These are phyloP conservation scores for Diaporthe sp. DNA, from an alignment of 2,329 filamentous ascomycete species.

Conservation along the genomic window DNA sequence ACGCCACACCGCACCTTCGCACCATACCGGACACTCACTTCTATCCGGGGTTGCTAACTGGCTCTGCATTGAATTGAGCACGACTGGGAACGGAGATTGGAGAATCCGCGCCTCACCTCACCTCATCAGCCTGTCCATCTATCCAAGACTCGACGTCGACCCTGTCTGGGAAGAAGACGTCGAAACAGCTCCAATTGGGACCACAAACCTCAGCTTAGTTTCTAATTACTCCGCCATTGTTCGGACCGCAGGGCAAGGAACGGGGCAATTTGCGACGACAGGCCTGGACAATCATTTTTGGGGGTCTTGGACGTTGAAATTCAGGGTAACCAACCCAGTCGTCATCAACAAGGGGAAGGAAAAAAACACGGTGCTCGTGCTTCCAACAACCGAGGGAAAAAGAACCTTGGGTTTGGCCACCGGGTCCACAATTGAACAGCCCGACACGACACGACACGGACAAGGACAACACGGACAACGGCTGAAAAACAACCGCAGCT, in stretches of 20 bases:
- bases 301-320: constrained; percentile 1
- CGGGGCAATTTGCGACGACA: constrained; percentile 11
- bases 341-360: neutral
- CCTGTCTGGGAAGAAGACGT: neutral
- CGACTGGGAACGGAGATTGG: constrained; percentile 17
- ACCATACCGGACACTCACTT: neutral
- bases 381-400: constrained; percentile 18
- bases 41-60: neutral
- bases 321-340: neutral
- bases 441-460: constrained; percentile 21
- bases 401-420: constrained; percentile 14
- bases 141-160: neutral
- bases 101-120: neutral
- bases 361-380: constrained; percentile 23
- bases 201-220: neutral
- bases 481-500: constrained; percentile 27
- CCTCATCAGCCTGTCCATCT: neutral
- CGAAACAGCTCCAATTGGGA: constrained; percentile 9
- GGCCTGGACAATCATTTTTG: constrained; percentile 6
- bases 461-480: constrained; percentile 13
- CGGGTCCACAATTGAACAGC: constrained; percentile 14
- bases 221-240: constrained; percentile 13
- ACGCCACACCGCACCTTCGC: neutral
- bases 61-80: neutral
- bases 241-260: neutral